Evolutionary conservation across 2,329 filamentous ascomycete genomes (phyloP).

Genomic region (Botrytis fragariae): DNA sequence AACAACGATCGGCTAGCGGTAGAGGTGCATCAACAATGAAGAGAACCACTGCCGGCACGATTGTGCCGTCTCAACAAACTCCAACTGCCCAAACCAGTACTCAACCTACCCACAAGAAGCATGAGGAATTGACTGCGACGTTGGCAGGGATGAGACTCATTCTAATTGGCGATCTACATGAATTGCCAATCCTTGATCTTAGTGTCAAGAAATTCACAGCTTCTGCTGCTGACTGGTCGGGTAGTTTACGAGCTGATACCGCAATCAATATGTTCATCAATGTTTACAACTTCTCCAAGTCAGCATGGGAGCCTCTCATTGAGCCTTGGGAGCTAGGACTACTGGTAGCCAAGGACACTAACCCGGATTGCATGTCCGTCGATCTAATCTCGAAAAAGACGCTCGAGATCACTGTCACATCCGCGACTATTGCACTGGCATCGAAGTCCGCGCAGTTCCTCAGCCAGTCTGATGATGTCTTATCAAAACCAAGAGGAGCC

Average conservation of each 20-base stretch:
- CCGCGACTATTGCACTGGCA: constrained; percentile 86
- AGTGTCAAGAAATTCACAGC: constrained; percentile 88
- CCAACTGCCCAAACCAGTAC: neutral
- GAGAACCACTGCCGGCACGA: constrained; percentile 43
- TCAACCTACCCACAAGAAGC: constrained; percentile 45
- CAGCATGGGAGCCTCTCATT: constrained; percentile 92
- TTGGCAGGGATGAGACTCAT: constrained; percentile 89
- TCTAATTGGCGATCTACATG: constrained; percentile 91
- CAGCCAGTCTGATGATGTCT: constrained; percentile 76
- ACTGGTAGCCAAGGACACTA: constrained; percentile 75
- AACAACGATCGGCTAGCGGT: constrained; percentile 56
- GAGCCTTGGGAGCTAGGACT: constrained; percentile 97
- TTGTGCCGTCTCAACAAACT: constrained; percentile 24
- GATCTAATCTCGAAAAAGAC: constrained; percentile 86
- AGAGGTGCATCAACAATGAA: constrained; percentile 54
- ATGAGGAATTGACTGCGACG: constrained; percentile 80
- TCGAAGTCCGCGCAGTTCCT: constrained; percentile 93
- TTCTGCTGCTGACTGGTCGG: constrained; percentile 87
- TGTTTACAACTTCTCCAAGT: constrained; percentile 98
- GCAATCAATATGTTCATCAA: constrained; percentile 94
- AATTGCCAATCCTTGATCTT: constrained; percentile 90
- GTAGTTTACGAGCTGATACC: constrained; percentile 79
- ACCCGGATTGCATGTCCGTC: constrained; percentile 73
- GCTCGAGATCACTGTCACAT: constrained; percentile 89
- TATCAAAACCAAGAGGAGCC: constrained; percentile 86